Evolutionary conservation across 2,329 filamentous ascomycete species (phyloP).

Genomic region (Sclerotinia sclerotiorum): DNA sequence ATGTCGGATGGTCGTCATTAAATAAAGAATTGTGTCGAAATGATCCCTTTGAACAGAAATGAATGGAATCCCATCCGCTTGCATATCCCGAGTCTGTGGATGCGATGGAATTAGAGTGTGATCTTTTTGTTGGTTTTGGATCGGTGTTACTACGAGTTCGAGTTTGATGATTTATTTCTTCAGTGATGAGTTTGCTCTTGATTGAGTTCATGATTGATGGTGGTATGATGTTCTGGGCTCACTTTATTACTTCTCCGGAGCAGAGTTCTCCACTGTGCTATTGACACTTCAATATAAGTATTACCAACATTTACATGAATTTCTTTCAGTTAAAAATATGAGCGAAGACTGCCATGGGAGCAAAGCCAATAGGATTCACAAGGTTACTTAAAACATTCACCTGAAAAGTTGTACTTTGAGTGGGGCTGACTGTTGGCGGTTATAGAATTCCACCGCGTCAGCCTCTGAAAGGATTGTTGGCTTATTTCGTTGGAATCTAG

Average conservation of each 20-base stretch:
- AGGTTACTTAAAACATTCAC: not conserved
- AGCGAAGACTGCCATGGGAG: not conserved
- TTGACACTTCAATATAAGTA: not conserved
- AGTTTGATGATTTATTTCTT: not conserved
- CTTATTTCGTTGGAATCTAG: not conserved
- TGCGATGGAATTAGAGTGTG: not conserved
- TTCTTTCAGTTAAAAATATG: not conserved
- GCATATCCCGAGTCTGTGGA: not conserved
- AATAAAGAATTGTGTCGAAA: not conserved
- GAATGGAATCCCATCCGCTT: not conserved
- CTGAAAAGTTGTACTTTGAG: not conserved
- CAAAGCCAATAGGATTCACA: not conserved
- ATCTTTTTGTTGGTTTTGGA: not conserved
- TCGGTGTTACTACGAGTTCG: slow-evolving; percentile 4
- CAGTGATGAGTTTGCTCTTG: too few relatives aligned
- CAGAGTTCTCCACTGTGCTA: not conserved
- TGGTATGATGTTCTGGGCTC: not conserved
- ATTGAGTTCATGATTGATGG: too few relatives aligned
- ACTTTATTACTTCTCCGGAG: not conserved
- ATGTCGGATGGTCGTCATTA: not conserved
- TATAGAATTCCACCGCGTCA: not conserved
- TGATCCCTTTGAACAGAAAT: not conserved
- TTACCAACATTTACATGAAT: not conserved
- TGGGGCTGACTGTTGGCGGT: not conserved
- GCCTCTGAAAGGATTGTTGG: slow-evolving; percentile 6